phyloP scores from a whole-genome alignment of 768 basidiomycete genomes.

The Scleroderma citrinum region DNA sequence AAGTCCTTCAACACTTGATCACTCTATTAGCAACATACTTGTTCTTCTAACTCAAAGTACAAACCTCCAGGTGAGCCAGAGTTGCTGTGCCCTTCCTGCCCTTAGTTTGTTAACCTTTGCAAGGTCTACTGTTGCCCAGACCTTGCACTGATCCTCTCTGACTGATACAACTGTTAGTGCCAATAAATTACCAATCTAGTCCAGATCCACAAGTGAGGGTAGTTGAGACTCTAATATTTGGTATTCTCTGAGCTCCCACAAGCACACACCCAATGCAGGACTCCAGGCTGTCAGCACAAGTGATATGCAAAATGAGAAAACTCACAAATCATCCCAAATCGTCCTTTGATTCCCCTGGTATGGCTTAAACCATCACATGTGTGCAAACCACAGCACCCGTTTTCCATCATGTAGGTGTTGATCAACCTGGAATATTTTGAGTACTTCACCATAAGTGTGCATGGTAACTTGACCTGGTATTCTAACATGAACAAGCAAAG shows the following conservation, averaged over 20 bases:
- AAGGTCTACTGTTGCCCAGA: constrained; percentile 4
- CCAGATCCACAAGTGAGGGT: neutral
- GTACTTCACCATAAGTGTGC: constrained; percentile 1
- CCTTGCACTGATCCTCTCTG: neutral
- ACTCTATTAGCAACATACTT: no score
- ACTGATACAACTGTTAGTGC: neutral
- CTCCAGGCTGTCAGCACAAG: neutral
- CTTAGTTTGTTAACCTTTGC: no score
- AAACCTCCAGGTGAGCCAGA: no score
- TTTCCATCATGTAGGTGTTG: neutral
- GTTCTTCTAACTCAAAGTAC: no score
- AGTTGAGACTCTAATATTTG: neutral
- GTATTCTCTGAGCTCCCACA: constrained; percentile 6
- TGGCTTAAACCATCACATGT: constrained; percentile 2
- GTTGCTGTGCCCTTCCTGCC: no score
- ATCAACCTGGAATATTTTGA: constrained; percentile 2
- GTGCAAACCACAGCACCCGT: neutral
- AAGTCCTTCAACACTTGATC: no score
- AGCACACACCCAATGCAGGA: neutral
- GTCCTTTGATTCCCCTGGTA: neutral
- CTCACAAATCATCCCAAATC: neutral
- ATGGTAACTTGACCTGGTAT: neutral
- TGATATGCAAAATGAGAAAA: neutral
- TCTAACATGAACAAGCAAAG: neutral
- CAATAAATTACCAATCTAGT: neutral